A percentile compares a stretch with the other conserved stretches of the same genome.
Conservation (phyloP, 305 asterid genomes). For the Galium porrigens region DNA sequence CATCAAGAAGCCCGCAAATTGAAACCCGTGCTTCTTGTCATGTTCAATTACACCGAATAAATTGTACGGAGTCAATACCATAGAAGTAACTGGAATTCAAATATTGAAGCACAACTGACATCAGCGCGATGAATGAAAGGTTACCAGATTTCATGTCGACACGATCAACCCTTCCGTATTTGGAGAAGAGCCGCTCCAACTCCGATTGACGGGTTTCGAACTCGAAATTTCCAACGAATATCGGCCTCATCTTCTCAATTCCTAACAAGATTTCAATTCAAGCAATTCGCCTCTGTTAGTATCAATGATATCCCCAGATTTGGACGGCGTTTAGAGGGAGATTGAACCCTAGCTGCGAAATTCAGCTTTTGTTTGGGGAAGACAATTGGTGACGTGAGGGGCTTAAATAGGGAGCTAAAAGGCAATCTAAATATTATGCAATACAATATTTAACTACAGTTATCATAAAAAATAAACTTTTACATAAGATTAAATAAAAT, state of each 20-base stretch:
- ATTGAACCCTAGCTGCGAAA: slow-evolving; percentile 4
- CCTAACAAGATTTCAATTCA: neutral
- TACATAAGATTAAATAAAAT: too few relatives aligned
- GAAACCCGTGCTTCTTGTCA: too few relatives aligned
- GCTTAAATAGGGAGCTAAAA: neutral
- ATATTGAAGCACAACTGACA: neutral
- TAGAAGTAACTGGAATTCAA: neutral
- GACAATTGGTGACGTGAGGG: neutral
- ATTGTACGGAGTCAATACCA: neutral
- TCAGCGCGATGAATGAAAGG: neutral
- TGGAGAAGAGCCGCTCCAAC: slow-evolving; percentile 51
- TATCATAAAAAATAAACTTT: too few relatives aligned
- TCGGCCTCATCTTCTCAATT: slow-evolving; percentile 33
- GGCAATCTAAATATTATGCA: too few relatives aligned
- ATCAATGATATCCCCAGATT: neutral
- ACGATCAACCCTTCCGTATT: slow-evolving; percentile 60
- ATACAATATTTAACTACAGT: too few relatives aligned
- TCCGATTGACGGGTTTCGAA: slow-evolving; percentile 61
- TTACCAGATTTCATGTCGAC: slow-evolving; percentile 73
- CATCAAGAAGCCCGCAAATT: too few relatives aligned
- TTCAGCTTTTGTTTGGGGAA: neutral
- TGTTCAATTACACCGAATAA: too few relatives aligned
- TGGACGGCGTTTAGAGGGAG: neutral
- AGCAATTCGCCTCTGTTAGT: neutral
- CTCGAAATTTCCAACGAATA: slow-evolving; percentile 57